Evolutionary conservation across 225 moss, liverwort and hornwort species (phyloP), one percentile per base, ranked within the genome.

Genomic region (Antitrichia curtipendula): DNA sequence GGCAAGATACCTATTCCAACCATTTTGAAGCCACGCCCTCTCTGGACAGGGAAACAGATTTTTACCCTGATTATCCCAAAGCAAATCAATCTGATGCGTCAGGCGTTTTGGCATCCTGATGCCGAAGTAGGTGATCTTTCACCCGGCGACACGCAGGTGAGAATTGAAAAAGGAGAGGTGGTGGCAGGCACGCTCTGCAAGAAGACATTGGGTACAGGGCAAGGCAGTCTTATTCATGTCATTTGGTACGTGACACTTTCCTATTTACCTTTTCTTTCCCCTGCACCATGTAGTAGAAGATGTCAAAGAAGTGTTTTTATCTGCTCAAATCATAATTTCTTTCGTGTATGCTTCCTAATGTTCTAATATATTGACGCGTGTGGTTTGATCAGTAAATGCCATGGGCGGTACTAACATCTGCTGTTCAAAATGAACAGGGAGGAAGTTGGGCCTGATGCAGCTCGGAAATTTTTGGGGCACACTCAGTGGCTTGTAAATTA

Each of bases 41-140:
- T 94, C n/a, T 99, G 99, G 99, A 99, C 99, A 8, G 99, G 99
- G 77, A 99, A 97, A 65, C 99, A 99, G 80, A 92, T 99, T 75
- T 99, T 99, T 57, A 95, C 95, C 75, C 91, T 99, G 47, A 99
- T 99, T 27, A 99, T 99, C 75, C 99, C 99, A n/a, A 99, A 95
- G 90, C 99, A 99, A 87, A 97, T 99, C 82, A 99, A 99, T 69
- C 91, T 99, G 62, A 99, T 97, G 96, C 95, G 97, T 63, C 96
- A 94, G 90, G 93, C 96, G n/a, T 95, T 96, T 85, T 97, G 94
- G 89, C 99, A 99, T 90, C 97, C 99, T 69, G 99, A 99, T 90
- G 9, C 78, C 34, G 99, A 99, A 89, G 91, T 92, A 29, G 96
- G 99, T 56, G 99, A 99, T 86, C 80, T 99, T 82, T 99, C 97